Conservation (phyloP, 495 filamentous ascomycete genomes). For the Chaetomium cochliodes region DNA sequence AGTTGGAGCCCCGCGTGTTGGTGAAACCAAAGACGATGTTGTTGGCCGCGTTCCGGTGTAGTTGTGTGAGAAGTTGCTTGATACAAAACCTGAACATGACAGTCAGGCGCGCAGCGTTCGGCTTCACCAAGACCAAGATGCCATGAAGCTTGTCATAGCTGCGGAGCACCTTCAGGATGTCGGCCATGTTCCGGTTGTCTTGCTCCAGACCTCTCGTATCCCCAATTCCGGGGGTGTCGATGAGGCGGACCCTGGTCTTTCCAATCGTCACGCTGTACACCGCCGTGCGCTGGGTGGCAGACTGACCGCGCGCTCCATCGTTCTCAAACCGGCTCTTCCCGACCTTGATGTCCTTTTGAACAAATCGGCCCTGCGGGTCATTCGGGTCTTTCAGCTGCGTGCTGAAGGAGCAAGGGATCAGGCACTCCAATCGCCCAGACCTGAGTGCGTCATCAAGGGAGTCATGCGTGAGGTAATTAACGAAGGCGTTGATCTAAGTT, state of each 20-base stretch:
- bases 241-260: slow-evolving; percentile 35
- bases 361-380: slow-evolving; percentile 20
- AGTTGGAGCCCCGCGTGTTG: slow-evolving; percentile 45
- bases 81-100: slow-evolving; percentile 44
- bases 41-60: slow-evolving; percentile 36
- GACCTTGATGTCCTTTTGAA: slow-evolving; percentile 31
- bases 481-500: slow-evolving; percentile 49
- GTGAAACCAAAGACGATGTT: slow-evolving; percentile 51
- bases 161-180: slow-evolving; percentile 38
- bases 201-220: slow-evolving; percentile 40
- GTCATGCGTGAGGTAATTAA: slow-evolving; percentile 44
- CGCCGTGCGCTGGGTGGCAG: slow-evolving; percentile 42
- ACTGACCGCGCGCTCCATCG: slow-evolving; percentile 39
- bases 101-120: slow-evolving; percentile 41
- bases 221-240: slow-evolving; percentile 50
- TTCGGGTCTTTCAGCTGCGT: slow-evolving; percentile 32
- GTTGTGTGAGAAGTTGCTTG: slow-evolving; percentile 44
- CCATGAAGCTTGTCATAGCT: slow-evolving; percentile 43
- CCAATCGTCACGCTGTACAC: slow-evolving; percentile 38
- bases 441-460: slow-evolving; percentile 38
- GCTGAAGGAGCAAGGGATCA: slow-evolving; percentile 44
- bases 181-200: slow-evolving; percentile 46
- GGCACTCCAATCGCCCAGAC: slow-evolving; percentile 28
- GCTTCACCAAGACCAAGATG: slow-evolving; percentile 50
- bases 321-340: slow-evolving; percentile 26